These are phyloP conservation scores for Obelidium mucronatum DNA, from an alignment of 192 early-diverging fungal species.

Conservation along the genomic window DNA sequence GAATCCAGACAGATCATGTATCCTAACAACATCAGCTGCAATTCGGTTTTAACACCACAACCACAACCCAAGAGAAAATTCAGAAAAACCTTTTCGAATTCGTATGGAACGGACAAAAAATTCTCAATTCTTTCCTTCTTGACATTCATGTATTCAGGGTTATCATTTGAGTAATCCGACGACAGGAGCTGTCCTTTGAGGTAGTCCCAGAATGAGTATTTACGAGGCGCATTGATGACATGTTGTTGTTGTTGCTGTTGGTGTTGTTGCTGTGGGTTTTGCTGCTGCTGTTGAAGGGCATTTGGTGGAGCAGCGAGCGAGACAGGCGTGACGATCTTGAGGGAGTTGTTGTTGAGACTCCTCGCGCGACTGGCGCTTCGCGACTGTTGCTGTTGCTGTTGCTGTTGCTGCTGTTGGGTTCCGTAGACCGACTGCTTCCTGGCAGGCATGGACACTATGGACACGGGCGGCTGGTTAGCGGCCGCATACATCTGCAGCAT, in stretches of 20 bases:
- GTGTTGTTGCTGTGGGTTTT: not conserved
- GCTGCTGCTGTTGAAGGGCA: not conserved
- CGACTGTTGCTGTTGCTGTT: not conserved
- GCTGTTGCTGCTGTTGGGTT: not conserved
- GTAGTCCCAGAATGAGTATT: constrained; percentile 12
- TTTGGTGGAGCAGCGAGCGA: not conserved
- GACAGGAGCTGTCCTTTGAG: constrained; percentile 2
- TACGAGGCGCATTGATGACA: not conserved
- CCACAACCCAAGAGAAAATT: not conserved
- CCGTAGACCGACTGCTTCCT: not conserved
- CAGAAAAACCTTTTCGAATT: constrained; percentile 94
- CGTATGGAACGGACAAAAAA: constrained; percentile 85
- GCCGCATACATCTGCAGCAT: not conserved
- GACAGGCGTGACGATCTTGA: not conserved
- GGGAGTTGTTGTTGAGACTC: not conserved
- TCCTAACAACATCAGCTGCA: constrained; percentile 87
- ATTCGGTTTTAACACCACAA: no score
- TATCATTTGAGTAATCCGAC: constrained; percentile 8
- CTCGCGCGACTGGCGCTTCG: no score
- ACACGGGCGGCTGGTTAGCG: not conserved
- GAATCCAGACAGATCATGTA: constrained; percentile 93
- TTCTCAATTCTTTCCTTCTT: constrained; percentile 88
- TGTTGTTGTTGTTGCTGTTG: not conserved
- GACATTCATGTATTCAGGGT: not conserved
- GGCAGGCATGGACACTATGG: not conserved